phyloP scores from a whole-genome alignment of 2,329 filamentous ascomycete species.

The Penicillium sp. region DNA sequence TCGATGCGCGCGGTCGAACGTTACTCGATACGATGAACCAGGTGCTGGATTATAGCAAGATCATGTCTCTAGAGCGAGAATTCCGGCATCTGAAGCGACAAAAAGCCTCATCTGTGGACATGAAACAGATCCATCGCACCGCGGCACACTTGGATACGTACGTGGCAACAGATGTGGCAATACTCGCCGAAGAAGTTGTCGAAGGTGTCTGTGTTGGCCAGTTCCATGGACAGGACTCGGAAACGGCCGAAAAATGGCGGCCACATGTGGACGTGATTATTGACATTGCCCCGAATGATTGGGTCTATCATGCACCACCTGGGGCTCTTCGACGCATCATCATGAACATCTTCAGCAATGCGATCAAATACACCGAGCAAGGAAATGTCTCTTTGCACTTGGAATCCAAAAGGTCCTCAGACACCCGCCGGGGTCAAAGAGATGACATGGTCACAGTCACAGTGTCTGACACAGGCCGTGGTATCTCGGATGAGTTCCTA shows the following conservation, averaged over 20 bases:
- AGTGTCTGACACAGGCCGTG: slow-evolving; percentile 57
- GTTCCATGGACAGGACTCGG: slow-evolving; percentile 1
- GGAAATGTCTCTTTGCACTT: slow-evolving; percentile 35
- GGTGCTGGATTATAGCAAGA: slow-evolving; percentile 44
- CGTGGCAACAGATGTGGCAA: slow-evolving; percentile 37
- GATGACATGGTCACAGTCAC: slow-evolving; percentile 29
- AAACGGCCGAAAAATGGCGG: neutral
- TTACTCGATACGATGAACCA: slow-evolving; percentile 43
- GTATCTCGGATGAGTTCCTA: slow-evolving; percentile 56
- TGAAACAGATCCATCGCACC: slow-evolving; percentile 22
- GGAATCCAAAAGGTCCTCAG: slow-evolving; percentile 12
- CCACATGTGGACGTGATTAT: slow-evolving; percentile 38
- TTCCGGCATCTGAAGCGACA: slow-evolving; percentile 6
- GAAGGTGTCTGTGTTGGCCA: slow-evolving; percentile 51
- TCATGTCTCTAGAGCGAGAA: slow-evolving; percentile 36
- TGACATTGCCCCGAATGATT: slow-evolving; percentile 36
- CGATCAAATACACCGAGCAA: slow-evolving; percentile 42
- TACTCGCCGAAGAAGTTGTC: slow-evolving; percentile 48
- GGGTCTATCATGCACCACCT: slow-evolving; percentile 42
- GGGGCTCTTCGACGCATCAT: slow-evolving; percentile 44
- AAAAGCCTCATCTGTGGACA: slow-evolving; percentile 10
- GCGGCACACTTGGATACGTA: slow-evolving; percentile 27
- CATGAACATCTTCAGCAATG: slow-evolving; percentile 46
- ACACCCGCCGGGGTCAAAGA: slow-evolving; percentile 19
- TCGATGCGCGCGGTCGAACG: slow-evolving; percentile 46